Evolutionary conservation across 163 green algal genomes (phyloP).

Genomic region (Coccomyxa subellipsoidea): DNA sequence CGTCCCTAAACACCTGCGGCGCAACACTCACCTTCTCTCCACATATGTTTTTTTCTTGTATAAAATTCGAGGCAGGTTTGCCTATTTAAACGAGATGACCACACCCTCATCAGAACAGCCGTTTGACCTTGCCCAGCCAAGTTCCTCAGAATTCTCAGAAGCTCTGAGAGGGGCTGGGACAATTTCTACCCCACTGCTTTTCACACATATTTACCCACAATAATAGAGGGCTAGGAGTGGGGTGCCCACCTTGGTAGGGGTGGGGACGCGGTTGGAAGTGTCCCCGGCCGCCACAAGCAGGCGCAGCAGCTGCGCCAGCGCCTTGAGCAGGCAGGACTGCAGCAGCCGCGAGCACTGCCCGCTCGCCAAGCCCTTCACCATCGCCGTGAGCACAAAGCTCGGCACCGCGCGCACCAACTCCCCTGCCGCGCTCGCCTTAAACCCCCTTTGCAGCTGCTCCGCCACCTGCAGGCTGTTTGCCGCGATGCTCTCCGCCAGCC

Average conservation of each 20-base stretch:
- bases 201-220: neutral
- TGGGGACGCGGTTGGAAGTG: neutral
- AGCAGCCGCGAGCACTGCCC: neutral
- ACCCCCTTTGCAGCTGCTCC: neutral
- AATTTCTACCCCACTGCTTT: neutral
- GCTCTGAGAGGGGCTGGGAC: neutral
- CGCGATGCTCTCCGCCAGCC: neutral
- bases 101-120: too few species aligned
- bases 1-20: neutral
- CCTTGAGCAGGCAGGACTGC: neutral
- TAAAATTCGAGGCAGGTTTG: neutral
- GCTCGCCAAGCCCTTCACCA: slow-evolving; percentile 4
- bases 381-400: neutral
- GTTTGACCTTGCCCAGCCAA: too few species aligned
- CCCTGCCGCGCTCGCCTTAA: neutral
- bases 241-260: neutral
- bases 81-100: neutral
- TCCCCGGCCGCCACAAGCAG: neutral
- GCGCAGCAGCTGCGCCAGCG: neutral
- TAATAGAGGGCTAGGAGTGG: neutral
- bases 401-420: neutral
- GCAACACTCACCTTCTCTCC: neutral
- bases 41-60: too few species aligned
- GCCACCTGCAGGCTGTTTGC: neutral
- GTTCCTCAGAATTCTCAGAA: too few species aligned